Conservation (phyloP, 2,329 filamentous ascomycete species). For the Penicillium italicum region DNA sequence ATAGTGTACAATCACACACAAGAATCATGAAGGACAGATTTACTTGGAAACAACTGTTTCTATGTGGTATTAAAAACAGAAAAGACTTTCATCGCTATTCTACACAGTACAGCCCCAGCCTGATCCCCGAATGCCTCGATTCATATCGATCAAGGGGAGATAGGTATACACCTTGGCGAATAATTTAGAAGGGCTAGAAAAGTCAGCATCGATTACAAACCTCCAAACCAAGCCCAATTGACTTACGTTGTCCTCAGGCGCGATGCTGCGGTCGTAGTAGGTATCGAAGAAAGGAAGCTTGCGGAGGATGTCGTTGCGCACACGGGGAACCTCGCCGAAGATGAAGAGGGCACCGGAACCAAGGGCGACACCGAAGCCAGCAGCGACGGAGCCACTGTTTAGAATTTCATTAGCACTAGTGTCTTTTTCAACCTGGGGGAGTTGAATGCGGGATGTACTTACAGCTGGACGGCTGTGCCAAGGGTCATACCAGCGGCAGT, state of each 20-base stretch:
- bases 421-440: neutral
- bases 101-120: constrained; percentile 31
- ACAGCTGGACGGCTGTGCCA: constrained; percentile 44
- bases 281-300: constrained; percentile 57
- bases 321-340: constrained; percentile 61
- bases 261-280: constrained; percentile 56
- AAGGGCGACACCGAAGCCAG: constrained; percentile 55
- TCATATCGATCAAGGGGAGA: constrained; percentile 5
- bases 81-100: constrained; percentile 34
- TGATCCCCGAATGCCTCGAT: constrained; percentile 11
- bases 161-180: constrained; percentile 15
- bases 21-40: neutral
- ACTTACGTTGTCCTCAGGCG: constrained; percentile 61
- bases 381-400: constrained; percentile 46
- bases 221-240: neutral
- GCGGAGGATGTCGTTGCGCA: constrained; percentile 60
- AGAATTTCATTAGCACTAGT: constrained; percentile 18
- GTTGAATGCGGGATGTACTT: constrained; percentile 29
- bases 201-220: constrained; percentile 18
- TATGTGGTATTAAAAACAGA: constrained; percentile 37
- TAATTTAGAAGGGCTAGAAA: constrained; percentile 37
- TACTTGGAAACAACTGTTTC: constrained; percentile 23
- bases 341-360: constrained; percentile 62
- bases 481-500: constrained; percentile 51
- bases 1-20: neutral